Evolutionary conservation across 83 land plant species (phyloP), one percentile per base, ranked within the genome.

Genomic region (Picea abies): DNA sequence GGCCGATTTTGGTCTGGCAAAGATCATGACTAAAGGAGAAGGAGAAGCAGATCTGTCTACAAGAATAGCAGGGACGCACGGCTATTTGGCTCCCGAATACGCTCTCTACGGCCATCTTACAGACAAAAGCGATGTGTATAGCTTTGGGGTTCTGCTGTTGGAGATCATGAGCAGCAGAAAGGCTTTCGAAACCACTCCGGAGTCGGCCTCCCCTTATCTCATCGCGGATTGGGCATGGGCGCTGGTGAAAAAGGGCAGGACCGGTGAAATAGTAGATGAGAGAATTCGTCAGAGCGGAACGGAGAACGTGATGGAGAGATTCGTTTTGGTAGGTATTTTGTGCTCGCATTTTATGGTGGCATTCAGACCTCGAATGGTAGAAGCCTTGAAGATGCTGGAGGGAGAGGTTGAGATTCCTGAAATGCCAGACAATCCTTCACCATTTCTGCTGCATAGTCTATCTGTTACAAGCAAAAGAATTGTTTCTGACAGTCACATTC

Each of bases 371-470:
- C 37, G 76, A 15, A 71, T 71, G 0, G 76, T 19, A n/a, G 76
- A 71, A 22, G 76, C 76, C n/a, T 7, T 71, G 76, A 71, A 37
- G 25, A 71, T 71, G 76, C 10, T 71, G 76, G 76, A 71, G 52
- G 76, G 76, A 20, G 76, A 71, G 3, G 11, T 11, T 19, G 52
- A 19, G 11, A 71, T 71, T 71, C 76, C 76, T 7, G 22, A 71
- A 39, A 71, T 71, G 1, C 76, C 12, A 37, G 76, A 71, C 52
- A 71, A 47, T n/a, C 76, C 76, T 17, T 17, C 41, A 47, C 52
- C 76, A 6, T 47, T 71, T 44, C 47, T 44, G 47, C 47, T 5
- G 47, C 47, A 44, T 44, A 7, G 47, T 44, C 4, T 39, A 39
- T 44, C 47, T 44, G 47, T 44, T 44, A 44, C 8, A 44, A 5